Evolutionary conservation across 2,329 filamentous ascomycete species (phyloP).

Genomic region (Metarhizium anisopliae): DNA sequence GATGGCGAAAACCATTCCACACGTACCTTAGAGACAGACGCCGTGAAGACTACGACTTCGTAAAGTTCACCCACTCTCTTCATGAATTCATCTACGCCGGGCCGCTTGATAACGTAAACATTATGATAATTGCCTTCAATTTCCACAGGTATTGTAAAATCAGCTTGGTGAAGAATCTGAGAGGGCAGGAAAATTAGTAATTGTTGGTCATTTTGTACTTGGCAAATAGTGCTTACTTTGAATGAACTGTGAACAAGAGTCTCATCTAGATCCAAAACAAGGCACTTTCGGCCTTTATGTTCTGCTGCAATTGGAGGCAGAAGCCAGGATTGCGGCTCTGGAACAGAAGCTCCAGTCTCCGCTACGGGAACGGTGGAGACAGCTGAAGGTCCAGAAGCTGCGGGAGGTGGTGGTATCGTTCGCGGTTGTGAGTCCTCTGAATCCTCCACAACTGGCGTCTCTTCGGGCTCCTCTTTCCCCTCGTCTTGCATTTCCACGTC

Average conservation of each 20-base stretch:
- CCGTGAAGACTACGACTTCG: conserved; percentile 97
- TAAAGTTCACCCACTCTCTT: conserved; percentile 96
- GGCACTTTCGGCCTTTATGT: conserved; percentile 80
- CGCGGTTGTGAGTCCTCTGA: conserved; percentile 24
- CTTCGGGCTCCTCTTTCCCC: conserved; percentile 41
- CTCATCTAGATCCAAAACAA: conserved; percentile 93
- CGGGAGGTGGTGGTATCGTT: conserved; percentile 22
- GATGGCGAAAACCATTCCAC: too few species aligned
- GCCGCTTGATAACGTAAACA: conserved; percentile 97
- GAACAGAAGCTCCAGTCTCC: conserved; percentile 34
- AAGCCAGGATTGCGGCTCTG: conserved; percentile 52
- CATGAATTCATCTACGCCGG: conserved; percentile 98
- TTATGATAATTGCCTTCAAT: conserved; percentile 99
- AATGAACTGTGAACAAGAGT: conserved; percentile 98
- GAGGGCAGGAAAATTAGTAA: conserved; percentile 8
- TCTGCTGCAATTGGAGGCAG: conserved; percentile 74
- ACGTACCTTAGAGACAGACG: conserved; percentile 87
- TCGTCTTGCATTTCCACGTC: conserved; percentile 62
- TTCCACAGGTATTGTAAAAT: conserved; percentile 97
- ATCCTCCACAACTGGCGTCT: conserved; percentile 28
- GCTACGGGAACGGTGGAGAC: conserved; percentile 27
- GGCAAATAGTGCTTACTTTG: conserved; percentile 49
- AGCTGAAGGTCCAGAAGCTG: conserved; percentile 32
- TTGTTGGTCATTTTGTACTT: neutral
- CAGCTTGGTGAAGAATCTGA: conserved; percentile 92